Base-by-base conservation (phyloP, 1,284 basidiomycete species). In the Coriolopsis trogii region DNA sequence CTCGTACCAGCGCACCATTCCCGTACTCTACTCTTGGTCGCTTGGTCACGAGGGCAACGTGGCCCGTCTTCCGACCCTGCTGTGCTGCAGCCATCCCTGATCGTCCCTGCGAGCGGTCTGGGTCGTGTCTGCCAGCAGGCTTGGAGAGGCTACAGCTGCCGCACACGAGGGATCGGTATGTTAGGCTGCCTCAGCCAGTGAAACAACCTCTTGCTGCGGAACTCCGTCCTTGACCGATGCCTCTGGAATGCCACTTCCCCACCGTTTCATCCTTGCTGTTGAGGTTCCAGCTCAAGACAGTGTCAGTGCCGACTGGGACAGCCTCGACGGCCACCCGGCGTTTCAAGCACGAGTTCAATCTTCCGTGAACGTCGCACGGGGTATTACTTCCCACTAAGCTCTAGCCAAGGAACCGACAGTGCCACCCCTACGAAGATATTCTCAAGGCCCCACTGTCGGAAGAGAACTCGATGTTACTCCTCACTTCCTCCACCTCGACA, bases 31-130 rank as follows among this genome's bases (percentile, higher is more conserved):
- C 24, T n/a, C n/a, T n/a, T n/a, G n/a, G n/a, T n/a, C n/a, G n/a
- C n/a, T n/a, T 31, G 46, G 52, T 52, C 56, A 58, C 46, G 49
- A 20, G 56, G 43, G 48, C n/a, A 16, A 8, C 2, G n/a, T 46
- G 49, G 49, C 46, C 49, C 52, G 39, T 46, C 12, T 33, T 30
- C 49, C 49, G 53, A 38, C 8, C 23, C 26, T 36, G 34, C 41
- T 46, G 38, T 28, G 20, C 15, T 41, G 18, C 29, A 13, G 12
- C n/a, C 13, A n/a, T 23, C n/a, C 25, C 25, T 13, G 20, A 12
- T 21, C 26, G 37, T 24, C 24, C 34, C 29, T 44, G 40, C 48
- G 28, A n/a, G 18, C 25, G 31, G 29, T 13, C 47, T 37, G 9
- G 43, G 30, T 49, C 29, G 18, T 38, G 44, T 33, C 20, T 36